phyloP scores from a whole-genome alignment of 768 basidiomycete species.

The Termitomyces sp. region DNA sequence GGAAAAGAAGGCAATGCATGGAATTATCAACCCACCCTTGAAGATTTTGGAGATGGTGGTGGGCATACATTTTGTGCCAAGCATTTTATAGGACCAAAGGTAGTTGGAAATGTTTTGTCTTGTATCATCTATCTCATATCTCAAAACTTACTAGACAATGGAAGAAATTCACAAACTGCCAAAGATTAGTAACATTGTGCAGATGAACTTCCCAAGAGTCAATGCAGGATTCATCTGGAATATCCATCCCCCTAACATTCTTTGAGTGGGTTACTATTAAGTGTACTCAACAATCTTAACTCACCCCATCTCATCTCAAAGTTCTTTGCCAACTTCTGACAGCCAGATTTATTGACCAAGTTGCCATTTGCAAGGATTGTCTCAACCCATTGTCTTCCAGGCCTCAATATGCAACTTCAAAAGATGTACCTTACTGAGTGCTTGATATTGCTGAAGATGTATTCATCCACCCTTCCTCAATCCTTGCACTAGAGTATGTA shows the following conservation, averaged over 20 bases:
- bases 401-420: conserved; percentile 65
- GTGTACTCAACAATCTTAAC: neutral
- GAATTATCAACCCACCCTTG: conserved; percentile 92
- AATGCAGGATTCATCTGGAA: conserved; percentile 57
- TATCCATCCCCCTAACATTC: conserved; percentile 68
- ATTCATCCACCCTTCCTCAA: conserved; percentile 88
- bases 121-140: neutral
- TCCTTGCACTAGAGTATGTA: conserved; percentile 85
- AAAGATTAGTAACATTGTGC: conserved; percentile 84
- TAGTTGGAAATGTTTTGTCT: conserved; percentile 23
- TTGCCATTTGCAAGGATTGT: conserved; percentile 87
- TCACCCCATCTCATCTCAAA: conserved; percentile 60
- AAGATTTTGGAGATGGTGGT: conserved; percentile 94
- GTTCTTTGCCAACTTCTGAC: conserved; percentile 82
- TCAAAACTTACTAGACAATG: conserved; percentile 65
- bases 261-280: conserved; percentile 50
- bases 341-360: conserved; percentile 92
- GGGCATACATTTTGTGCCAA: conserved; percentile 75
- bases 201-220: conserved; percentile 64
- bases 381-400: conserved; percentile 55
- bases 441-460: conserved; percentile 81
- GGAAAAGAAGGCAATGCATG: conserved; percentile 98
- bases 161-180: conserved; percentile 96
- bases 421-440: conserved; percentile 79
- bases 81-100: conserved; percentile 90